phyloP scores from a whole-genome alignment of 1,139 yeast genomes.

The Candida sp. region DNA sequence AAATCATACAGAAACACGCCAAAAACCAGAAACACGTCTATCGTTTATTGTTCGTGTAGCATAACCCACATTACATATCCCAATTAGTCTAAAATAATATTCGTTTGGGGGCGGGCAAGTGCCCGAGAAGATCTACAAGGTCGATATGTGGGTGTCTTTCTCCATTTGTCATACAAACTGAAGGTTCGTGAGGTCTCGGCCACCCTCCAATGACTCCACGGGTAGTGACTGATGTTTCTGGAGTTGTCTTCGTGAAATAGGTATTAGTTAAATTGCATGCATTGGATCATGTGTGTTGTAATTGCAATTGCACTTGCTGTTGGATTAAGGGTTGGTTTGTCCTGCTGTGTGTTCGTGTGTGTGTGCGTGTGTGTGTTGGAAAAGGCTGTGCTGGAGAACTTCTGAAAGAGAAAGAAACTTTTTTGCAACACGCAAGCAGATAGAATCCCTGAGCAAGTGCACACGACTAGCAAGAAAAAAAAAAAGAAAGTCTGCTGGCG shows the following conservation, averaged over 20 bases:
- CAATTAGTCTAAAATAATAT: no score
- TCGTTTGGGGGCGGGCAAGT: no score
- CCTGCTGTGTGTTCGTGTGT: not conserved
- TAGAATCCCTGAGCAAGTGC: not conserved
- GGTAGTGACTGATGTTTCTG: not conserved
- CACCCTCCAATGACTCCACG: no score
- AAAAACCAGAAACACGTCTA: not conserved
- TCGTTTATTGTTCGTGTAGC: no score
- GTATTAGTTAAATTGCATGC: not conserved
- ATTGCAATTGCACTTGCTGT: no score
- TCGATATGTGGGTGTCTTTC: not conserved
- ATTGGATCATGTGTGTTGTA: not conserved
- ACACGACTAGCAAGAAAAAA: not conserved
- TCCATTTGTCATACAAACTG: not conserved
- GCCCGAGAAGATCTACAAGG: no score
- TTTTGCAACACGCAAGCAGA: not conserved
- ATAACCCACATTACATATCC: no score
- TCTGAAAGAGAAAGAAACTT: not conserved
- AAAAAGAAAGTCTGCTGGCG: not conserved
- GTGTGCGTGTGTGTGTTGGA: not conserved
- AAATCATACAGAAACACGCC: not conserved
- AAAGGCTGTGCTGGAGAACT: not conserved
- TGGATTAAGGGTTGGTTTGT: not conserved
- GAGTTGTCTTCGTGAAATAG: not conserved
- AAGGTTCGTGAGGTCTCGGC: not conserved